Percentiles rank a stretch among this genome's conserved stretches.
These are phyloP conservation scores for Tetracladium maxilliforme DNA, from an alignment of 2,329 filamentous ascomycete species.

Conservation along the genomic window DNA sequence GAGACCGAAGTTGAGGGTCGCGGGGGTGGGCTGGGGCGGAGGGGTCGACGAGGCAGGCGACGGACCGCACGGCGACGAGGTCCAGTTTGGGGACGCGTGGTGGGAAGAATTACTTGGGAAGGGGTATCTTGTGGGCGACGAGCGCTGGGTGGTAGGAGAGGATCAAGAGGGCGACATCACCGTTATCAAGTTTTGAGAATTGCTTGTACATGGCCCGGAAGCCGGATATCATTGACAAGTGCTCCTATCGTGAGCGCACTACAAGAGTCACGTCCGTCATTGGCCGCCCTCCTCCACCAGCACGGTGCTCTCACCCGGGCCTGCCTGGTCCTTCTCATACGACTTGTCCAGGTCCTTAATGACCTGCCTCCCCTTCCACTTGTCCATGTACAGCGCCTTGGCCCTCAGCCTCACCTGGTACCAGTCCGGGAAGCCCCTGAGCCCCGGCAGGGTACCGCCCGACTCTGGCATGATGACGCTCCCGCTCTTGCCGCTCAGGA, in stretches of 20 bases:
- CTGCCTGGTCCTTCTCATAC: too few relatives aligned
- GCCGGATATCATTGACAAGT: too few relatives aligned
- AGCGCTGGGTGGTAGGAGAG: slow-evolving; percentile 47
- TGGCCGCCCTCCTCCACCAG: too few relatives aligned
- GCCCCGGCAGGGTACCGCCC: slow-evolving; percentile 20
- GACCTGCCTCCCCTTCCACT: slow-evolving; percentile 30
- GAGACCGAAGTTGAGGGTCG: slow-evolving; percentile 20
- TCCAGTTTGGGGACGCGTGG: slow-evolving; percentile 24
- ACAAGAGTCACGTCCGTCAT: too few relatives aligned
- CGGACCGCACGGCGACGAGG: slow-evolving; percentile 15
- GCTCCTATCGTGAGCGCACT: too few relatives aligned
- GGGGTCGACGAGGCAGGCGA: slow-evolving; percentile 13
- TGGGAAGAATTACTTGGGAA: slow-evolving; percentile 32
- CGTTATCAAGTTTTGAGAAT: slow-evolving; percentile 37
- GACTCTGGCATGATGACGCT: slow-evolving; percentile 38
- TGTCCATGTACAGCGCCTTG: slow-evolving; percentile 23
- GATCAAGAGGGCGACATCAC: slow-evolving; percentile 33
- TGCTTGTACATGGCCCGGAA: too few relatives aligned
- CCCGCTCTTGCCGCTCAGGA: slow-evolving; percentile 39
- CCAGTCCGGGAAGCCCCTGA: slow-evolving; percentile 47
- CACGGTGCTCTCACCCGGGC: too few relatives aligned
- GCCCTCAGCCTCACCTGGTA: slow-evolving; percentile 37
- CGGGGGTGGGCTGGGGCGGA: slow-evolving; percentile 6
- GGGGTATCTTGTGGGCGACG: slow-evolving; percentile 41
- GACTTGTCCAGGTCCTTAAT: too few relatives aligned